These are phyloP conservation scores for Lasiosphaeris hirsuta DNA, from an alignment of 495 filamentous ascomycete species.

Conservation along the genomic window DNA sequence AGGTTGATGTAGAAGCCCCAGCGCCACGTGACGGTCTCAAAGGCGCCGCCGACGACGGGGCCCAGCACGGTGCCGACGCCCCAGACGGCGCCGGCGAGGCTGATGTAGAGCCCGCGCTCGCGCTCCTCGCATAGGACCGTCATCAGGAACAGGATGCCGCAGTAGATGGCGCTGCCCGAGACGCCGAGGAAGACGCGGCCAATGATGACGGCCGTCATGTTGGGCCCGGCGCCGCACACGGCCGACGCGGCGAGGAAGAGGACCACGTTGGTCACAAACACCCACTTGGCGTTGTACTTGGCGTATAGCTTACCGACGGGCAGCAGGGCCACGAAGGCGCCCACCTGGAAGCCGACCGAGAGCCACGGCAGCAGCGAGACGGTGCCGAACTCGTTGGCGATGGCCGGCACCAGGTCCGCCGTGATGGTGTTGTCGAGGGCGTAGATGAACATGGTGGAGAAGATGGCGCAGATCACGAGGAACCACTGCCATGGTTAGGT, in stretches of 20 bases:
- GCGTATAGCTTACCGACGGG: conserved; percentile 40
- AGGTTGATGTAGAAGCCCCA: conserved; percentile 75
- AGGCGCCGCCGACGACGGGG: conserved; percentile 62
- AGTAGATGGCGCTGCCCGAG: conserved; percentile 52
- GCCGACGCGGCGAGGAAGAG: conserved; percentile 53
- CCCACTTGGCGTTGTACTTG: conserved; percentile 52
- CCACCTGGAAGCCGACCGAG: conserved; percentile 50
- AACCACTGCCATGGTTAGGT: conserved; percentile 26
- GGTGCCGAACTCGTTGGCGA: conserved; percentile 44
- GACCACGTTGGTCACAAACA: conserved; percentile 47
- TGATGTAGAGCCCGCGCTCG: conserved; percentile 50
- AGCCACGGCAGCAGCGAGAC: conserved; percentile 55
- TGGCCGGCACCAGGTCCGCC: conserved; percentile 52
- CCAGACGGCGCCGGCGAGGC: conserved; percentile 42
- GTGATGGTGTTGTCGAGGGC: conserved; percentile 62
- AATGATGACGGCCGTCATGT: conserved; percentile 38
- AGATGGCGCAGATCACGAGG: conserved; percentile 43
- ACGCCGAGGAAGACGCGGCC: conserved; percentile 44
- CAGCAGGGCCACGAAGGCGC: conserved; percentile 43
- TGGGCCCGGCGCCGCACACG: conserved; percentile 41
- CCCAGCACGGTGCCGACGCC: conserved; percentile 54
- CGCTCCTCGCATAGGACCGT: conserved; percentile 38
- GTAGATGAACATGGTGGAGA: conserved; percentile 51
- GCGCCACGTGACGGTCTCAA: conserved; percentile 52
- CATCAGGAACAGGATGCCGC: conserved; percentile 42